phyloP scores from a whole-genome alignment of 352 stramenopile genomes.

The Pelagophyceae sp. region DNA sequence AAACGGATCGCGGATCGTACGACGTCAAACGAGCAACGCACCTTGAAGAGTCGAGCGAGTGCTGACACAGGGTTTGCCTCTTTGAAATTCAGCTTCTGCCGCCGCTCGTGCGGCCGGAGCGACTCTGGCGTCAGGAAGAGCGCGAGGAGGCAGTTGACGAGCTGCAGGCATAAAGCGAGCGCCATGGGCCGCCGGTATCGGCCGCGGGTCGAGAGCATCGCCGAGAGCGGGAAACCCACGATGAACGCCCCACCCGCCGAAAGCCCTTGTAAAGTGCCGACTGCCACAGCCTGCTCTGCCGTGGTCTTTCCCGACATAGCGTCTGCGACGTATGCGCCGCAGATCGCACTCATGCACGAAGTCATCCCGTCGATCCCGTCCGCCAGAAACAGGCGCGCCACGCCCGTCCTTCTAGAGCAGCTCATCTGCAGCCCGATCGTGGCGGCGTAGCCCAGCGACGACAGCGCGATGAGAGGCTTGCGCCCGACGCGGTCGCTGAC shows the following conservation, averaged over 20 bases:
- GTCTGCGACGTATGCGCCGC: conserved; percentile 27
- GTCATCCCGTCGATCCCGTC: conserved; percentile 28
- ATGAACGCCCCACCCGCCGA: conserved; percentile 26
- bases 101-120: conserved; percentile 5
- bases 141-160: conserved; percentile 29
- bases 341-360: conserved; percentile 28
- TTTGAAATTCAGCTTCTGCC: conserved; percentile 23
- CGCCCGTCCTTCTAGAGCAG: background rate
- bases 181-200: conserved; percentile 20
- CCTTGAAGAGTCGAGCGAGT: conserved; percentile 23
- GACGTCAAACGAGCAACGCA: background rate
- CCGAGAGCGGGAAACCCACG: conserved; percentile 25
- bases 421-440: conserved; percentile 26
- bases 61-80: conserved; percentile 30
- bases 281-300: background rate
- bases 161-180: conserved; percentile 22
- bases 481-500: conserved; percentile 30
- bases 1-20: too few species aligned
- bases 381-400: conserved; percentile 23
- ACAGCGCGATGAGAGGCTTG: conserved; percentile 32
- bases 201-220: conserved; percentile 8
- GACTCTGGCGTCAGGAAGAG: conserved; percentile 34
- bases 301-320: conserved; percentile 8
- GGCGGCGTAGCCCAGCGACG: conserved; percentile 24
- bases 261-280: conserved; percentile 30